A percentile compares a stretch with the other conserved stretches of the same genome.
phyloP scores from a whole-genome alignment of 2,329 filamentous ascomycete species.

The Periconia sp. region DNA sequence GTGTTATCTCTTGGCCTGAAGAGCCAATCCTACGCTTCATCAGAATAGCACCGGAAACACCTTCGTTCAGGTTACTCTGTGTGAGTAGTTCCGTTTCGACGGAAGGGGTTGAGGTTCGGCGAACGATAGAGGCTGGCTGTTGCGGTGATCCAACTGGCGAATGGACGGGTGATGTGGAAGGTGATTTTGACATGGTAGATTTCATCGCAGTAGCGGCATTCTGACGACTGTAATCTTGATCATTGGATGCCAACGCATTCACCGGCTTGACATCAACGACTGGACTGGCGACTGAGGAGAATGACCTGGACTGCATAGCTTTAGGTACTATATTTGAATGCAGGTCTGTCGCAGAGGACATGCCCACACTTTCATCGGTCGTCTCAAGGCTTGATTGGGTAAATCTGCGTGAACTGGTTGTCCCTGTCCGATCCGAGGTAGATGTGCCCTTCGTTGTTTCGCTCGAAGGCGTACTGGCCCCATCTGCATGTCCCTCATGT shows the following conservation, averaged over 20 bases:
- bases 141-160: conserved; percentile 54
- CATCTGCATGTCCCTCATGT: too few relatives aligned
- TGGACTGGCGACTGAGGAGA: conserved; percentile 67
- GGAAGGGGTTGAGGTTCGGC: conserved; percentile 12
- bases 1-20: too few relatives aligned
- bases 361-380: conserved; percentile 22
- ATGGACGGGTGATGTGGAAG: conserved; percentile 59
- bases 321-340: conserved; percentile 51
- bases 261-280: conserved; percentile 70
- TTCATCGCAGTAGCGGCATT: conserved; percentile 71
- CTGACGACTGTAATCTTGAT: conserved; percentile 61
- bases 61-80: conserved; percentile 5
- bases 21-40: too few relatives aligned
- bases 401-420: conserved; percentile 26
- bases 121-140: neutral
- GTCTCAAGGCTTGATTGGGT: conserved; percentile 27
- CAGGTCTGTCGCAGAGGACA: conserved; percentile 32
- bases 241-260: conserved; percentile 63
- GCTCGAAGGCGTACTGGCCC: too few relatives aligned
- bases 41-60: too few relatives aligned
- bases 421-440: conserved; percentile 17
- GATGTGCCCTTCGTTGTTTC: conserved; percentile 29
- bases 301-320: conserved; percentile 66
- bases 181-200: conserved; percentile 68
- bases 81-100: neutral